Percentiles rank a stretch among this genome's conserved stretches.
Conservation (phyloP, 208 protist species). For the Herpetomonas tarakana region DNA sequence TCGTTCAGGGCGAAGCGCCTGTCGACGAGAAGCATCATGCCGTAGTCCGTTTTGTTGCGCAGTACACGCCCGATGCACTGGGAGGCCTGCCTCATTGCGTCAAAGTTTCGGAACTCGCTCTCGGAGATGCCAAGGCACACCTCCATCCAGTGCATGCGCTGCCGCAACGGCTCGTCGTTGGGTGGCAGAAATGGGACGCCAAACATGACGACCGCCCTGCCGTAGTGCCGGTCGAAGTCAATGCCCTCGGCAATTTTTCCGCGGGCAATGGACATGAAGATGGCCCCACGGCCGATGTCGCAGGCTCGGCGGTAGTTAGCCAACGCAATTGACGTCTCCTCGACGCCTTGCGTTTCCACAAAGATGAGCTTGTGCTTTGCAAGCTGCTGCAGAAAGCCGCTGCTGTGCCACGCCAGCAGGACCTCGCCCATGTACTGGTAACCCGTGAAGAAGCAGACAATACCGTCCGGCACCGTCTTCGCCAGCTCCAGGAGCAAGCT, state of each 20-base stretch:
- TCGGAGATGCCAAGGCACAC: slow-evolving; percentile 95
- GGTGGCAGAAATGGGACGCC: slow-evolving; percentile 96
- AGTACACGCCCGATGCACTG: slow-evolving; percentile 99
- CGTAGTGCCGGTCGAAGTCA: slow-evolving; percentile 98
- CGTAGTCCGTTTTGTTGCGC: slow-evolving; percentile 99
- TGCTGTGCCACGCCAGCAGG: slow-evolving; percentile 90
- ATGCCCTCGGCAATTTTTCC: slow-evolving; percentile 98
- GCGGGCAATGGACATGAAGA: slow-evolving; percentile 98
- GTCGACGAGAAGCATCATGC: slow-evolving; percentile 99
- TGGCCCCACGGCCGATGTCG: slow-evolving; percentile 97
- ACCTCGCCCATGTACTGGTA: slow-evolving; percentile 96
- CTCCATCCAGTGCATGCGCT: slow-evolving; percentile 97
- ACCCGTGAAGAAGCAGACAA: slow-evolving; percentile 97
- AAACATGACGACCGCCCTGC: slow-evolving; percentile 96
- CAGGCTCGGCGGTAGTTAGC: slow-evolving; percentile 97
- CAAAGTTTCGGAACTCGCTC: slow-evolving; percentile 98
- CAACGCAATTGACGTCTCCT: slow-evolving; percentile 97
- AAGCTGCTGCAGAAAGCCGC: slow-evolving; percentile 91
- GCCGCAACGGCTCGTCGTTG: slow-evolving; percentile 88
- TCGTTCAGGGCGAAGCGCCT: slow-evolving; percentile 95
- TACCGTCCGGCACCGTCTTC: slow-evolving; percentile 96
- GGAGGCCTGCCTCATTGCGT: slow-evolving; percentile 98
- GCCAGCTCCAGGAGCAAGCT: slow-evolving; percentile 94
- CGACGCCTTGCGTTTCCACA: slow-evolving; percentile 96
- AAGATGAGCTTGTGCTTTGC: slow-evolving; percentile 98